Conservation (phyloP, 306 rosid species). For the Carpinus viminea region DNA sequence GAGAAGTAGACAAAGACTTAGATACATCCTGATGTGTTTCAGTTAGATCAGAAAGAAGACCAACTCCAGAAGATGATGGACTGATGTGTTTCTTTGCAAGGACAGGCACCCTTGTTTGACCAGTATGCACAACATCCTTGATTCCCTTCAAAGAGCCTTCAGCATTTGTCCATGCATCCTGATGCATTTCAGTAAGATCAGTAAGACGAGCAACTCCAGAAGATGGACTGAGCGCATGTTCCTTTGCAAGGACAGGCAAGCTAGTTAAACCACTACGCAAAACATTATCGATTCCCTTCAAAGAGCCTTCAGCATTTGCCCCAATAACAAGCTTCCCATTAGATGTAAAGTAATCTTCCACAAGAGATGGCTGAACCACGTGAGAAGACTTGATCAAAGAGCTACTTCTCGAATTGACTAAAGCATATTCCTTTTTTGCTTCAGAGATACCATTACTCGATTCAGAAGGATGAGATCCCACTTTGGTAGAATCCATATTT, state of each 20-base stretch:
- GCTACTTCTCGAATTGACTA: conserved; percentile 33
- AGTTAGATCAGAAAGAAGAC: conserved; percentile 30
- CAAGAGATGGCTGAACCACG: conserved; percentile 28
- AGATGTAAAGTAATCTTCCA: conserved; percentile 16
- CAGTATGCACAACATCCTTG: conserved; percentile 20
- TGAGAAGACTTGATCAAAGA: conserved; percentile 23
- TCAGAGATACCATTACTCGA: conserved; percentile 22
- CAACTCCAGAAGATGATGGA: conserved; percentile 34
- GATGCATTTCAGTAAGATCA: conserved; percentile 14
- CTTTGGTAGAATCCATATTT: conserved; percentile 22
- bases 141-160: conserved; percentile 30
- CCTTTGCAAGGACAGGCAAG: conserved; percentile 26
- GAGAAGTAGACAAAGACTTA: conserved; percentile 44
- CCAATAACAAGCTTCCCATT: conserved; percentile 21
- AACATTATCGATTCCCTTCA: conserved; percentile 30
- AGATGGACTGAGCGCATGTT: conserved; percentile 28
- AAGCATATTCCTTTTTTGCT: conserved; percentile 25
- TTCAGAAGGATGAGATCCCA: conserved; percentile 31
- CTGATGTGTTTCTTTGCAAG: conserved; percentile 17
- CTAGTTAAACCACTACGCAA: conserved; percentile 18
- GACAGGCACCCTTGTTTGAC: conserved; percentile 26
- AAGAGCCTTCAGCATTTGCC: conserved; percentile 22
- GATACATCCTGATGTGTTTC: conserved; percentile 40
- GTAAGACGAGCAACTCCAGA: conserved; percentile 27
- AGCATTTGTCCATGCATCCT: background rate